phyloP scores from a whole-genome alignment of 148 eudicot genomes.

The Chenopodium quinoa region DNA sequence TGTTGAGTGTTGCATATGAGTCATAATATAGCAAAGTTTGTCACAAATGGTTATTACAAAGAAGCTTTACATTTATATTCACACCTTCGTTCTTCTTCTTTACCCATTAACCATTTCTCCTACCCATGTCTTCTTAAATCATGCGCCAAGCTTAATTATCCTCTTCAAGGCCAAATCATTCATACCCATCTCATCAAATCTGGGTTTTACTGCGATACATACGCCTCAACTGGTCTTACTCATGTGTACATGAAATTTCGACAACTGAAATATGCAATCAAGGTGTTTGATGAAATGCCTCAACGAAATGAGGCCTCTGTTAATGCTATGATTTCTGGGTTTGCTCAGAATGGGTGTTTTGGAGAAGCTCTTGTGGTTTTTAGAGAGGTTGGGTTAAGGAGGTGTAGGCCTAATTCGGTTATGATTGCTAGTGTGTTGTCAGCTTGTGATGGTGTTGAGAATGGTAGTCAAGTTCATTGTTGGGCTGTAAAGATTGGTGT shows the following conservation, averaged over 20 bases:
- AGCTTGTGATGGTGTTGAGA: slow-evolving; percentile 42
- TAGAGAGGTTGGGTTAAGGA: slow-evolving; percentile 36
- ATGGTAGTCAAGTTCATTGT: slow-evolving; percentile 65
- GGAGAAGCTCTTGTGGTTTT: slow-evolving; percentile 49
- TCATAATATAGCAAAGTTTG: slow-evolving; percentile 37
- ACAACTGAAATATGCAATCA: slow-evolving; percentile 35
- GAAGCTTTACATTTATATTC: slow-evolving; percentile 42
- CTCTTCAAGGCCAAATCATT: slow-evolving; percentile 50
- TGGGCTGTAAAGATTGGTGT: slow-evolving; percentile 78
- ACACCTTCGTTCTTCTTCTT: slow-evolving; percentile 42
- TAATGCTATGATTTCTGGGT: slow-evolving; percentile 38
- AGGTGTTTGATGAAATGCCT: slow-evolving; percentile 55
- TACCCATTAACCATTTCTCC: slow-evolving; percentile 43
- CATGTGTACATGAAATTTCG: slow-evolving; percentile 50
- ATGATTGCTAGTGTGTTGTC: slow-evolving; percentile 61
- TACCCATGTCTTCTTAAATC: slow-evolving; percentile 73
- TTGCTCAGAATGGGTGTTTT: slow-evolving; percentile 44
- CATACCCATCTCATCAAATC: slow-evolving; percentile 65
- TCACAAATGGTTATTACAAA: slow-evolving; percentile 42
- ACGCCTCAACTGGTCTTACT: slow-evolving; percentile 56
- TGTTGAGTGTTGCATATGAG: slow-evolving; percentile 14
- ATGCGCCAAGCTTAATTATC: slow-evolving; percentile 45
- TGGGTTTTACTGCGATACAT: slow-evolving; percentile 40
- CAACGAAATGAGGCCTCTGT: slow-evolving; percentile 37
- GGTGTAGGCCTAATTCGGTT: slow-evolving; percentile 52